Evolutionary conservation across 257 asterid genomes (phyloP), one percentile per base, ranked within the genome.

Genomic region (Nicotiana benthamiana): DNA sequence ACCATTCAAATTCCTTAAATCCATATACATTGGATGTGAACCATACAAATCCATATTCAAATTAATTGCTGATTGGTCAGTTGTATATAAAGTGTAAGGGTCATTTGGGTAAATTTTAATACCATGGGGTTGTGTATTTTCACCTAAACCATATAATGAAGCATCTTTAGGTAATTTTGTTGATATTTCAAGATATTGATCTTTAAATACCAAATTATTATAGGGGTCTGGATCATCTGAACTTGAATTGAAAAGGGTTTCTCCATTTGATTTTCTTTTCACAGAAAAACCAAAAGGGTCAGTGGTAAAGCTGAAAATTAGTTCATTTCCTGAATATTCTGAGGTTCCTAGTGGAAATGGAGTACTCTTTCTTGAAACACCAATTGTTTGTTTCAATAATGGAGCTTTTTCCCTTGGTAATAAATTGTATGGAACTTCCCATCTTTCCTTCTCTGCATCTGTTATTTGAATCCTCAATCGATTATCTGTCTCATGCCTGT

Each of bases 21-120:
- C 99, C 98, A 96, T 92, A 66, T 96, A 94, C 87, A 96, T 87
- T 4, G 98, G 99, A 82, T 96, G 99, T 32, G 99, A 92, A 54
- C 99, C 99, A 79, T 96, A 96, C 24, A 94, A 57, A 81, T 96
- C 97, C 28, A 89, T 85, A 24, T 96, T 96, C 4, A 94, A 93
- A 82, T 92, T 90, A 59, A 96, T 91, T 13, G 99, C 97, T 1
- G 99, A 93, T 0, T 87, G 83, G 40, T 94, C 98, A 43, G 92
- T 89, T 8, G 97, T 94, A 84, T 89, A 96, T 67, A 96, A 62
- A 15, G 99, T 96, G 88, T 88, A 89, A 10, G 95, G 95, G 5
- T 91, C 98, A 77, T 90, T 86, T 3, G 98, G 98, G 79, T 86
- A 52, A 5, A 96, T 83, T 75, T 94, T 93, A 11, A 92, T 93